phyloP scores from a whole-genome alignment of 768 basidiomycete genomes.

The Phlebiopsis flavidoalba region DNA sequence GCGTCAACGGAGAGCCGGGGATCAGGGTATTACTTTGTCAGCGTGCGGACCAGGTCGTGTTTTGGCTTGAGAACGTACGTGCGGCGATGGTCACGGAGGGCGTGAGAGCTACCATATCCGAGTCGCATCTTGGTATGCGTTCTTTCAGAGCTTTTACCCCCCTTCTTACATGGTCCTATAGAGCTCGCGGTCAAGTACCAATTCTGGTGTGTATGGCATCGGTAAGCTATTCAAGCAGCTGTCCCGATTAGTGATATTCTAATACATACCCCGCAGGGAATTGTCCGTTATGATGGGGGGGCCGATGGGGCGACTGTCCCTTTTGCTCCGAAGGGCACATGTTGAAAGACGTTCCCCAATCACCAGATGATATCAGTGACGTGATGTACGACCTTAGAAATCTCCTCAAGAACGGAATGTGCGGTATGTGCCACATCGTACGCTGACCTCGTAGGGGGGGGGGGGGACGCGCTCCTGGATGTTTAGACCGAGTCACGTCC shows the following conservation, averaged over 20 bases:
- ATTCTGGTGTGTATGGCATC: neutral
- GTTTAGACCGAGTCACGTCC: slow-evolving; percentile 1
- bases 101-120: neutral
- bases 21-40: slow-evolving; percentile 13
- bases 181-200: neutral
- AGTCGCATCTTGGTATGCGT: slow-evolving; percentile 2
- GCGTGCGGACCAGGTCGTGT: neutral
- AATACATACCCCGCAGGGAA: no score
- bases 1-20: neutral
- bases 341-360: slow-evolving; percentile 18
- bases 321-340: slow-evolving; percentile 15
- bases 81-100: neutral
- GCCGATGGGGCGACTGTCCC: no score
- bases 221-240: neutral
- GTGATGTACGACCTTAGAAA: slow-evolving; percentile 4
- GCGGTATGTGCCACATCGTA: slow-evolving; percentile 12
- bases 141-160: no score
- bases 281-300: neutral
- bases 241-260: neutral
- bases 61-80: slow-evolving; percentile 15
- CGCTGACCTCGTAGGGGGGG: no score
- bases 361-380: neutral
- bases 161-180: no score
- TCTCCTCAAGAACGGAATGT: slow-evolving; percentile 3
- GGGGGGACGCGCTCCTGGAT: neutral